Evolutionary conservation across 495 filamentous ascomycete genomes (phyloP).

Genomic region (Xylaria curta): DNA sequence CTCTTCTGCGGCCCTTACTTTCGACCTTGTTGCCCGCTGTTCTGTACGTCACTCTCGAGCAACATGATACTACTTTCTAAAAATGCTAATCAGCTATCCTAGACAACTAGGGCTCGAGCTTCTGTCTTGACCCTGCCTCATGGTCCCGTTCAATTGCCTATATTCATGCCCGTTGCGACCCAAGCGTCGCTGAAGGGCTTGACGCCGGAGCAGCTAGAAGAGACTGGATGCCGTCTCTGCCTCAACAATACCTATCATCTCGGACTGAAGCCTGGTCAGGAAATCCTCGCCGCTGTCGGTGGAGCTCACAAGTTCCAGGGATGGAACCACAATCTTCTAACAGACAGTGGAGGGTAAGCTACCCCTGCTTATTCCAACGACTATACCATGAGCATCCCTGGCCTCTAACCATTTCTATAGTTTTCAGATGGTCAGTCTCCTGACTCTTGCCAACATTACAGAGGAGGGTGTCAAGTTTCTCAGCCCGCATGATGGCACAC

Average conservation of each 20-base stretch:
- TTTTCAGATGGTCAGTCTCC: slow-evolving; percentile 97
- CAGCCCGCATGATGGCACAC: slow-evolving; percentile 89
- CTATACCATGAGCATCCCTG: not conserved
- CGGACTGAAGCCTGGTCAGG: slow-evolving; percentile 91
- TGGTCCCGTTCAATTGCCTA: slow-evolving; percentile 84
- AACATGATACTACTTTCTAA: not conserved
- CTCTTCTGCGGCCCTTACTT: slow-evolving; percentile 69
- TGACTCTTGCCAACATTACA: slow-evolving; percentile 92
- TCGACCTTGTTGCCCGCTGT: slow-evolving; percentile 81
- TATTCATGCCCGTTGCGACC: slow-evolving; percentile 99
- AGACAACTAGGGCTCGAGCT: slow-evolving; percentile 97
- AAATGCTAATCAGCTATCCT: slow-evolving; percentile 20
- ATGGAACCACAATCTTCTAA: slow-evolving; percentile 94
- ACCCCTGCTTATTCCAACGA: not conserved
- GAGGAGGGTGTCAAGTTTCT: slow-evolving; percentile 96
- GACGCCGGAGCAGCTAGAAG: slow-evolving; percentile 88
- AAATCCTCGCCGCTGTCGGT: slow-evolving; percentile 81
- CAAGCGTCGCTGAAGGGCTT: slow-evolving; percentile 95
- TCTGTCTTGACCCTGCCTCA: slow-evolving; percentile 88
- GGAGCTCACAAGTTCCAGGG: slow-evolving; percentile 93
- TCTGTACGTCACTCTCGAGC: slow-evolving; percentile 63
- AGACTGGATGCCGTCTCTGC: slow-evolving; percentile 87
- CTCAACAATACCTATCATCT: slow-evolving; percentile 98
- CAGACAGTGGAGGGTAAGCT: slow-evolving; percentile 94
- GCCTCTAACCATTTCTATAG: slow-evolving; percentile 51